A percentile compares a stretch with the other conserved stretches of the same genome.
Conservation (phyloP, 805 yeast genomes). For the Cyberlindnera mississippiensis region DNA sequence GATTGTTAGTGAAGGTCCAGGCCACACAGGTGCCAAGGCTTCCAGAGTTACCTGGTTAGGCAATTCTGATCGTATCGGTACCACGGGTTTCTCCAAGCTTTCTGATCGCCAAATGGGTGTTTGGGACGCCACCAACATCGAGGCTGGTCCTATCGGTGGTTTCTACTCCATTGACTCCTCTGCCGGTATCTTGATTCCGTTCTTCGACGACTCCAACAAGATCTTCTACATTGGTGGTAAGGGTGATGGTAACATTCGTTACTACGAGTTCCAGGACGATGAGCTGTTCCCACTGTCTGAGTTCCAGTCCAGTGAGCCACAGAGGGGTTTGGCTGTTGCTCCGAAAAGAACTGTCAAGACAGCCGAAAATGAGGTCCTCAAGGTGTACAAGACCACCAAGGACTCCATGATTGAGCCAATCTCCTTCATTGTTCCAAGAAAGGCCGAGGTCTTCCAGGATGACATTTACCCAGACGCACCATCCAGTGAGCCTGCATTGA, state of each 20-base stretch:
- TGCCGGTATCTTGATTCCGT: constrained; percentile 91
- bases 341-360: constrained; percentile 81
- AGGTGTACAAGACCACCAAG: constrained; percentile 80
- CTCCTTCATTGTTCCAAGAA: constrained; percentile 90
- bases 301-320: constrained; percentile 84
- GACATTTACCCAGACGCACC: constrained; percentile 94
- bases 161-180: constrained; percentile 83
- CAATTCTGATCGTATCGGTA: constrained; percentile 73
- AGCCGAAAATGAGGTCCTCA: constrained; percentile 78
- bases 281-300: constrained; percentile 83
- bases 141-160: constrained; percentile 84
- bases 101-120: constrained; percentile 94
- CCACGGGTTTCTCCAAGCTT: constrained; percentile 90
- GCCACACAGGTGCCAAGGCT: constrained; percentile 91
- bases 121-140: constrained; percentile 80
- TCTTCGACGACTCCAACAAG: constrained; percentile 76
- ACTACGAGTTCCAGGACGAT: constrained; percentile 85
- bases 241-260: constrained; percentile 96
- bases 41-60: constrained; percentile 91
- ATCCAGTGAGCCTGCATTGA: constrained; percentile 69
- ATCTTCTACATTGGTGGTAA: constrained; percentile 91
- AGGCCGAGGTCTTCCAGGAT: constrained; percentile 86
- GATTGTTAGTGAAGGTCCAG: constrained; percentile 76
- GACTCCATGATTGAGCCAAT: constrained; percentile 86
- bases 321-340: constrained; percentile 89